Conservation (phyloP, 176 grass and related monocot species). For the Avena eriantha region DNA sequence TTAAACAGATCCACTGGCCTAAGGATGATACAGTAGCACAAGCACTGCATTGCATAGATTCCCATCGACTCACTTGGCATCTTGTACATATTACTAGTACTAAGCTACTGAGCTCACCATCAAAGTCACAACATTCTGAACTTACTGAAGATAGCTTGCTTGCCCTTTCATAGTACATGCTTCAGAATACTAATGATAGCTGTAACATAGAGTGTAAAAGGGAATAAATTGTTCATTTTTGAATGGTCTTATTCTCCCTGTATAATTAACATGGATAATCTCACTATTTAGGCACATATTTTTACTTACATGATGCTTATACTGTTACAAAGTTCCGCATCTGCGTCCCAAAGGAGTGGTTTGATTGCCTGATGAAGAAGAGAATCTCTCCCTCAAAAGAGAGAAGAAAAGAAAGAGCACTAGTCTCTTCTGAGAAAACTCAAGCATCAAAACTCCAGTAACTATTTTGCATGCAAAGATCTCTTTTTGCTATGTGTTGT, state of each 20-base stretch:
- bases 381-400: not conserved
- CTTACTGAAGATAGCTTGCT: constrained; percentile 4
- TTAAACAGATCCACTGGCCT: constrained; percentile 3
- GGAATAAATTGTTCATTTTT: not conserved
- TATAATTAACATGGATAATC: not conserved
- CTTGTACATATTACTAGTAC: not conserved
- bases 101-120: not conserved
- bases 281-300: not conserved
- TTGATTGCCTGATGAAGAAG: not conserved
- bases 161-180: not conserved
- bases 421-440: not conserved
- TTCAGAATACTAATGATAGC: not conserved
- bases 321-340: not conserved
- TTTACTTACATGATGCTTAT: not conserved
- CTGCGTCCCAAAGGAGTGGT: not conserved
- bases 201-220: not conserved
- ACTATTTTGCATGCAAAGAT: not conserved
- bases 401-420: not conserved
- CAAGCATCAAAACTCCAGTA: not conserved
- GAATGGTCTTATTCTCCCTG: not conserved
- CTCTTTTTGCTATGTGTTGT: too few species aligned
- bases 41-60: constrained; percentile 1
- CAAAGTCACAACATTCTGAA: not conserved
- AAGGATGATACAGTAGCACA: not conserved
- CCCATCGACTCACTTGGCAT: not conserved